Conservation (phyloP, 805 yeast species). For the Candida dajiaensis region DNA sequence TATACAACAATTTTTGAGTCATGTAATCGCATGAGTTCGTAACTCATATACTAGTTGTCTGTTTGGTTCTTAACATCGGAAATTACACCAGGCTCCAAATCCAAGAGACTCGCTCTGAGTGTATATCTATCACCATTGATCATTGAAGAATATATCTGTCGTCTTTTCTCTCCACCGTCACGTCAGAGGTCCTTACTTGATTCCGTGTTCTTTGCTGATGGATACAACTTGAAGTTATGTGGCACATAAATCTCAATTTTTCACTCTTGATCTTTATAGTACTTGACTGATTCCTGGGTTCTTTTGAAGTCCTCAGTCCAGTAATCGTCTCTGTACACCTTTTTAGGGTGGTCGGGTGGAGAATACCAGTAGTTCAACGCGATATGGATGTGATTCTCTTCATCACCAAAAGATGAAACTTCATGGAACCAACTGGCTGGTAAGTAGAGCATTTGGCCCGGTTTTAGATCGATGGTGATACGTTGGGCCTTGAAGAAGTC, state of each 20-base stretch:
- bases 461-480: constrained; percentile 41
- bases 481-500: constrained; percentile 36
- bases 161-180: no score
- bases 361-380: constrained; percentile 74
- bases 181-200: no score
- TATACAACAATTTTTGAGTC: no score
- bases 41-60: no score
- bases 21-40: no score
- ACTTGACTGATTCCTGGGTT: constrained; percentile 31
- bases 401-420: constrained; percentile 56
- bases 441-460: constrained; percentile 63
- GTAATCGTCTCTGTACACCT: constrained; percentile 42
- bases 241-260: not conserved
- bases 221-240: no score
- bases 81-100: no score
- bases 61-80: no score
- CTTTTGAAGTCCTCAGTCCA: constrained; percentile 49
- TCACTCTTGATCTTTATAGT: constrained; percentile 4
- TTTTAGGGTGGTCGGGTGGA: constrained; percentile 43
- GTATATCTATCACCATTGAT: no score
- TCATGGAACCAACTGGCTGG: constrained; percentile 86
- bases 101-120: no score
- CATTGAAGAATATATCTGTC: no score
- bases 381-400: constrained; percentile 35
- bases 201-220: no score